These are phyloP conservation scores for Aspergillus quadrilineatus DNA, from an alignment of 2,329 filamentous ascomycete genomes.

Conservation along the genomic window DNA sequence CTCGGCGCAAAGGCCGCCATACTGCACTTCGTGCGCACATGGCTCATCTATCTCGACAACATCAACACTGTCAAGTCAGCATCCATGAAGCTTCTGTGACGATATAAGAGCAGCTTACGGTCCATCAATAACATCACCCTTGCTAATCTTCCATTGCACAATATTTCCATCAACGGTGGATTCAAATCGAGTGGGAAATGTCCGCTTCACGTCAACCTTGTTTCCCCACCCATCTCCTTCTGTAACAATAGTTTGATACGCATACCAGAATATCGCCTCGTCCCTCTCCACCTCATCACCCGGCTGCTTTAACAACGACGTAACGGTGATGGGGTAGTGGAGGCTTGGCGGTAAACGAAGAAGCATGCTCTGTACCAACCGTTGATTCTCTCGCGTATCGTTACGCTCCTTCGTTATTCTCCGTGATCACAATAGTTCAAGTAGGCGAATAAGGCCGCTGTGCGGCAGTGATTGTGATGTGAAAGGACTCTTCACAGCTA, in stretches of 20 bases:
- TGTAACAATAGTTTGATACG: slow-evolving; percentile 72
- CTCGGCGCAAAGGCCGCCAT: slow-evolving; percentile 82
- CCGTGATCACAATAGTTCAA: background rate
- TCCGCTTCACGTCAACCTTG: slow-evolving; percentile 65
- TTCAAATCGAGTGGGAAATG: slow-evolving; percentile 76
- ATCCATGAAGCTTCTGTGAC: slow-evolving; percentile 39
- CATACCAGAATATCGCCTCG: slow-evolving; percentile 80
- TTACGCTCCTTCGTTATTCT: background rate
- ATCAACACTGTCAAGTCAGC: slow-evolving; percentile 46
- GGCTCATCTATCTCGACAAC: slow-evolving; percentile 82
- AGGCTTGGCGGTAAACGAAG: slow-evolving; percentile 57
- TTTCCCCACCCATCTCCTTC: slow-evolving; percentile 72
- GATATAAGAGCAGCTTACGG: slow-evolving; percentile 30
- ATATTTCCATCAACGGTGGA: slow-evolving; percentile 80
- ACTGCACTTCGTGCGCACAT: slow-evolving; percentile 88
- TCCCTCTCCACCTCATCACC: slow-evolving; percentile 75
- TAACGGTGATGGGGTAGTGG: slow-evolving; percentile 91
- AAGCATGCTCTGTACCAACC: slow-evolving; percentile 40
- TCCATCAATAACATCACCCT: slow-evolving; percentile 44
- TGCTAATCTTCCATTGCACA: slow-evolving; percentile 68
- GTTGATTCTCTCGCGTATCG: slow-evolving; percentile 1
- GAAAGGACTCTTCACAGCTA: slow-evolving; percentile 13
- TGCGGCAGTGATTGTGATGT: slow-evolving; percentile 3
- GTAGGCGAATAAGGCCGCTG: background rate
- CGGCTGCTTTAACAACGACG: slow-evolving; percentile 72